Conservation (phyloP, 192 early-diverging fungal genomes). For the Cladochytrium replicatum region DNA sequence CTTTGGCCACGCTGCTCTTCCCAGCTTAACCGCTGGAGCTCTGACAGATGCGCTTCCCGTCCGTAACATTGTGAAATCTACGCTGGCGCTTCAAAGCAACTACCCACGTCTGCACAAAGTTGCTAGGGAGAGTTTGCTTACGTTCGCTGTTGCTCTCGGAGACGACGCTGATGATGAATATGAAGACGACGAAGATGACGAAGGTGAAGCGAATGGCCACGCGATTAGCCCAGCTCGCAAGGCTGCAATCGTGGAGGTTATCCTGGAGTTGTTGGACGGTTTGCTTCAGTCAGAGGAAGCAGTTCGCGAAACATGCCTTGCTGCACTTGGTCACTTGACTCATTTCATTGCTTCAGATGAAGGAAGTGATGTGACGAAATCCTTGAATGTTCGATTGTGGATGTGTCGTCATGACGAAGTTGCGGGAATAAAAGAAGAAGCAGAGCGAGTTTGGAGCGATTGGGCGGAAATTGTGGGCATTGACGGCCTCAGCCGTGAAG, state of each 20-base stretch:
- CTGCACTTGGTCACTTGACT: constrained; percentile 50
- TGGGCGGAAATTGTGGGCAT: too few relatives aligned
- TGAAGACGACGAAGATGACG: constrained; percentile 15
- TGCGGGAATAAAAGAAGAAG: constrained; percentile 46
- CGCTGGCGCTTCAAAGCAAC: constrained; percentile 26
- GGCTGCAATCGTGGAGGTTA: constrained; percentile 33
- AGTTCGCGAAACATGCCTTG: constrained; percentile 56
- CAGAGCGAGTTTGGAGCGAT: constrained; percentile 47
- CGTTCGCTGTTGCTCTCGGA: constrained; percentile 23
- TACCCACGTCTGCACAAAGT: constrained; percentile 33
- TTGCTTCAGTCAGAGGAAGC: constrained; percentile 52
- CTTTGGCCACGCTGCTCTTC: constrained; percentile 28
- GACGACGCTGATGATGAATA: constrained; percentile 20
- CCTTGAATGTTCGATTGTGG: constrained; percentile 64
- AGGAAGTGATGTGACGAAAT: too few relatives aligned
- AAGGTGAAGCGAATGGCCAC: constrained; percentile 13
- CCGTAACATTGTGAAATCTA: constrained; percentile 19
- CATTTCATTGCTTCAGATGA: too few relatives aligned
- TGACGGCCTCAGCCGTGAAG: too few relatives aligned
- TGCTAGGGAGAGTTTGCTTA: constrained; percentile 27
- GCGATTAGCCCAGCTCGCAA: background rate
- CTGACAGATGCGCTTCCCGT: too few relatives aligned
- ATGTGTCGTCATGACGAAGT: constrained; percentile 50
- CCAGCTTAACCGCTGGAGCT: constrained; percentile 15
- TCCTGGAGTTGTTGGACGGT: constrained; percentile 48